A percentile compares a stretch with the other conserved stretches of the same genome.
Evolutionary conservation across 352 stramenopile species (phyloP).

Genomic region (Phytophthora sp.): DNA sequence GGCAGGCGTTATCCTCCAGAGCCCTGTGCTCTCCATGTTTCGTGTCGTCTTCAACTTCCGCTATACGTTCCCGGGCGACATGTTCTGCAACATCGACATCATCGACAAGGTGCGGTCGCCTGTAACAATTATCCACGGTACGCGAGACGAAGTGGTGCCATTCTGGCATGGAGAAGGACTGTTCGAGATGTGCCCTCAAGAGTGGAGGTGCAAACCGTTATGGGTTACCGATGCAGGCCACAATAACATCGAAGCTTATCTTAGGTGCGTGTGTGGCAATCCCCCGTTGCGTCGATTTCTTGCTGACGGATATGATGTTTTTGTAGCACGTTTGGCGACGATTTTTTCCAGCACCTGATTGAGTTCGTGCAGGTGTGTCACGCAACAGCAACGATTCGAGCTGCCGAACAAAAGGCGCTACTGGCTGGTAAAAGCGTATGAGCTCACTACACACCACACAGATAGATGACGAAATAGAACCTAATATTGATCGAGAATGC

Average conservation of each 20-base stretch:
- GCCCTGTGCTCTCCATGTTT: slow-evolving; percentile 96
- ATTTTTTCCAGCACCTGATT: slow-evolving; percentile 84
- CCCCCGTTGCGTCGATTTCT: neutral
- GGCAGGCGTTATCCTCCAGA: slow-evolving; percentile 96
- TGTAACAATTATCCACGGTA: slow-evolving; percentile 98
- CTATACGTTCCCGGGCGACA: slow-evolving; percentile 96
- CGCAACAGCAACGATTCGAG: slow-evolving; percentile 59
- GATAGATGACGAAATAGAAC: slow-evolving; percentile 45
- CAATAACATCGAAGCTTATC: slow-evolving; percentile 98
- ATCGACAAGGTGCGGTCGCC: slow-evolving; percentile 92
- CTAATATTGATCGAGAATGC: slow-evolving; percentile 36
- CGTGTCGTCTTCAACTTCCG: slow-evolving; percentile 98
- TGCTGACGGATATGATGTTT: neutral
- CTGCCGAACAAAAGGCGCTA: slow-evolving; percentile 35
- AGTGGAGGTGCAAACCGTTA: slow-evolving; percentile 96
- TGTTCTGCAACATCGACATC: slow-evolving; percentile 98
- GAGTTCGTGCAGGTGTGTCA: slow-evolving; percentile 81
- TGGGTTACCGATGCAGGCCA: slow-evolving; percentile 98
- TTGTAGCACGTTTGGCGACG: slow-evolving; percentile 62
- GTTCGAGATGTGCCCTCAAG: slow-evolving; percentile 92
- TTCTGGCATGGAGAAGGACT: slow-evolving; percentile 97
- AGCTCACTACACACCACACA: slow-evolving; percentile 23
- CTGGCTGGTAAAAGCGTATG: slow-evolving; percentile 36
- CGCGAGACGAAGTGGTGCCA: slow-evolving; percentile 98
- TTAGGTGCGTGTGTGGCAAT: slow-evolving; percentile 58